Conservation (phyloP, 139 green algal species). For the Tetradesmus obliquus region DNA sequence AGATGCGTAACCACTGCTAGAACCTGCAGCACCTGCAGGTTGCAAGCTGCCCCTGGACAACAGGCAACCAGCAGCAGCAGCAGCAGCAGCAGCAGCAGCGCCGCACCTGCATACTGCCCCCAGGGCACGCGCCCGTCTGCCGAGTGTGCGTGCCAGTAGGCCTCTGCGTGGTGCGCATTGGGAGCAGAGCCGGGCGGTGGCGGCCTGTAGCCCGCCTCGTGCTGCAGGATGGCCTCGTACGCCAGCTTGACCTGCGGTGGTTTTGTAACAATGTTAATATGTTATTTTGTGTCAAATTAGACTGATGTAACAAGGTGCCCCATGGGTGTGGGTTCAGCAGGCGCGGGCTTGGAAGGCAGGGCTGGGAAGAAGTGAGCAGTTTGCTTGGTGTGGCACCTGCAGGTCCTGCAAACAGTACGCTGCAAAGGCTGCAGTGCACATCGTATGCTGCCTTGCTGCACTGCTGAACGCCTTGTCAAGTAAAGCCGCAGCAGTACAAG, state of each 20-base stretch:
- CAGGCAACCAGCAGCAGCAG: no score
- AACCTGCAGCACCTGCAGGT: no score
- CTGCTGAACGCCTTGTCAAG: no score
- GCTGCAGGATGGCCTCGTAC: slow-evolving; percentile 43
- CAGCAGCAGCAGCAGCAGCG: background rate
- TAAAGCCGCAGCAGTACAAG: no score
- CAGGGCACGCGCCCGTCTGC: slow-evolving; percentile 45
- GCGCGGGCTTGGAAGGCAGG: no score
- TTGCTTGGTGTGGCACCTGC: no score
- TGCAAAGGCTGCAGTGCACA: background rate
- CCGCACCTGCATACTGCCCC: slow-evolving; percentile 37
- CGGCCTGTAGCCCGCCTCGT: slow-evolving; percentile 32
- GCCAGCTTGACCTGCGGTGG: slow-evolving; percentile 29
- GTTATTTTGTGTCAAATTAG: background rate
- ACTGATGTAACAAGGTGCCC: no score
- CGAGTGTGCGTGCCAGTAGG: slow-evolving; percentile 45
- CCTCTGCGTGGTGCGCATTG: slow-evolving; percentile 15
- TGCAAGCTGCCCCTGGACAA: no score
- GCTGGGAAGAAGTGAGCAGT: background rate
- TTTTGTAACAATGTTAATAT: background rate
- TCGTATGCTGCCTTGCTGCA: no score
- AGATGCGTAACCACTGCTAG: no score
- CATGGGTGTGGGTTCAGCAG: no score
- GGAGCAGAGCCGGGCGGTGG: slow-evolving; percentile 32
- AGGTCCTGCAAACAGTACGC: no score